These are phyloP conservation scores for Pueraria montana DNA, from an alignment of 306 rosid genomes.

Conservation along the genomic window DNA sequence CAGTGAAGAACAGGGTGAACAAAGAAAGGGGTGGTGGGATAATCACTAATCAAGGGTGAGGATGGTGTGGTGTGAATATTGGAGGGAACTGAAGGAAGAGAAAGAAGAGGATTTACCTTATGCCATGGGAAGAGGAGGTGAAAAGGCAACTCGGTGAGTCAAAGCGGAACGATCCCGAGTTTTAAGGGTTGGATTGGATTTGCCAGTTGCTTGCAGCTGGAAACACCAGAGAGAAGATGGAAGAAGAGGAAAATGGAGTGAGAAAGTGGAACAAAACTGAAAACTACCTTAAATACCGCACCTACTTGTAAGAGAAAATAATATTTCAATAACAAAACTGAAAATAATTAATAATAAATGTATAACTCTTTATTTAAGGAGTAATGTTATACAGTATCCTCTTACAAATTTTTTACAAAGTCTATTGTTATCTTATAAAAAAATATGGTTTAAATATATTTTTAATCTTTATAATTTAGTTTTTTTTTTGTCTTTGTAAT, in stretches of 20 bases:
- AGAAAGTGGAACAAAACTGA: constrained; percentile 29
- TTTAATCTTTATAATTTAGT: no score
- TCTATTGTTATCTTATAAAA: no score
- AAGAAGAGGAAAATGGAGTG: not conserved
- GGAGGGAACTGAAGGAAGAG: constrained; percentile 14
- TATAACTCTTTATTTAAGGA: no score
- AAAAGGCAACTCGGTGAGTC: constrained; percentile 42
- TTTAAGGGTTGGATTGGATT: constrained; percentile 24
- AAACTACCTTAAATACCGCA: constrained; percentile 26
- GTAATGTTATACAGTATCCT: no score
- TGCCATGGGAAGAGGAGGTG: constrained; percentile 38
- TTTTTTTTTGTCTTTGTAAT: no score
- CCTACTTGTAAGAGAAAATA: not conserved
- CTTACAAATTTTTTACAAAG: no score
- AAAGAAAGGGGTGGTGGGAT: constrained; percentile 7
- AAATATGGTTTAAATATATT: no score
- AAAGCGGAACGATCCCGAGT: constrained; percentile 30
- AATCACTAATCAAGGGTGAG: not conserved
- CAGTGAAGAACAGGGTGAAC: not conserved
- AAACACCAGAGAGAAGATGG: not conserved
- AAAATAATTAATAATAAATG: not conserved
- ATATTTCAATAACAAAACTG: not conserved
- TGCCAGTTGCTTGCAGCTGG: constrained; percentile 32
- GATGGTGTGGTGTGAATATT: not conserved
- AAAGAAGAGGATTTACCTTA: constrained; percentile 39